phyloP scores from a whole-genome alignment of 2,329 filamentous ascomycete genomes.

The Thielaviopsis ethacetica region DNA sequence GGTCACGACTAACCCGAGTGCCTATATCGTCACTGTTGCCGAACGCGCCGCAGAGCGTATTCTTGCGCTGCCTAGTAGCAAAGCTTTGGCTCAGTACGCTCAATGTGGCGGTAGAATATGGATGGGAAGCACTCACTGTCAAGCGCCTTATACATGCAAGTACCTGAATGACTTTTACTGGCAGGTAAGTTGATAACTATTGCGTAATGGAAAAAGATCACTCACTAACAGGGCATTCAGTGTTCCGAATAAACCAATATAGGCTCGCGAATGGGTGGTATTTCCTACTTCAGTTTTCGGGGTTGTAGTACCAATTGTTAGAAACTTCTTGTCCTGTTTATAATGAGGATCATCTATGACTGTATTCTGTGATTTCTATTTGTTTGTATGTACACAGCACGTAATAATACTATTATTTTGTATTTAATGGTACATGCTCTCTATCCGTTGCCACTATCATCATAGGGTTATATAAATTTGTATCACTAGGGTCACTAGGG shows the following conservation, averaged over 20 bases:
- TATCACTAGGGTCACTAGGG: neutral
- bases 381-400: too few relatives aligned
- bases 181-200: neutral
- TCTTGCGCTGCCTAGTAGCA: constrained; percentile 9
- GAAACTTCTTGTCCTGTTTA: too few relatives aligned
- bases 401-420: too few relatives aligned
- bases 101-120: constrained; percentile 5
- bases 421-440: too few relatives aligned
- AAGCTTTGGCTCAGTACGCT: neutral
- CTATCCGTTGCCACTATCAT: too few relatives aligned
- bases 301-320: too few relatives aligned
- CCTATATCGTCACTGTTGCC: constrained; percentile 46
- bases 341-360: too few relatives aligned
- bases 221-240: neutral
- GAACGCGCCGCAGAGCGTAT: constrained; percentile 36
- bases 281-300: too few relatives aligned
- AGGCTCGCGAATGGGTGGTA: too few relatives aligned
- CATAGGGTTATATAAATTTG: neutral
- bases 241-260: neutral
- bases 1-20: constrained; percentile 50
- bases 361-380: too few relatives aligned
- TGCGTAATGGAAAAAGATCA: too few relatives aligned
- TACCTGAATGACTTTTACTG: neutral
- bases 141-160: neutral
- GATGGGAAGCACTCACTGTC: neutral